Base-by-base conservation (phyloP, 306 rosid genomes). In the Hippophae rhamnoides region DNA sequence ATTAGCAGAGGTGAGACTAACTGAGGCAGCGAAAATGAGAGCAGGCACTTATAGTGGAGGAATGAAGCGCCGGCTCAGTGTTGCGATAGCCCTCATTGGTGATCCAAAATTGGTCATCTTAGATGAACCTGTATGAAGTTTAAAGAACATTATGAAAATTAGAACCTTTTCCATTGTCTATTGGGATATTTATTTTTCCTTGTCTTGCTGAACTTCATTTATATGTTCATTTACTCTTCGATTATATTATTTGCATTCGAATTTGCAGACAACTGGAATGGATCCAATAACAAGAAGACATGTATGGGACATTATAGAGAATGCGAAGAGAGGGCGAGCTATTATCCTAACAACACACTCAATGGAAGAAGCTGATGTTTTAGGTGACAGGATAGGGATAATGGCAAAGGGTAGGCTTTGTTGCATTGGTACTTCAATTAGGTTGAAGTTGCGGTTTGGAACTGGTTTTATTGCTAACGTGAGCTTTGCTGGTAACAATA, bases 241-340 rank as follows among this genome's bases (percentile, higher is more conserved):
- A n/a, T 68, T 56, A 12, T 63, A 25, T 60, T 38, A 60, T 74
- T 82, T 57, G 58, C 67, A 43, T 43, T 55, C 13, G 57, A 54
- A 56, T 64, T 5, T 68, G 52, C 69, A 87, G 96, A 85, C 98
- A 63, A 85, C 98, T 41, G 95, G 98, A 56, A 85, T 81, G 89
- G 98, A 87, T 83, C 96, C 98, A 58, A 81, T 90, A 75, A 79
- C 98, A 60, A 87, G 98, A 69, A 81, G 98, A 72, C 89, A 85
- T 68, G 92, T 87, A 26, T 90, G 98, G 96, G 89, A 87, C 80
- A 83, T 90, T 51, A 83, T 90, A 38, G 86, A 83, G 64, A 74
- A 73, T 60, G 96, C 98, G 25, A 90, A 90, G 74, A 83, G 31
- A 69, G 96, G 95, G 40, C 89, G 95, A 1, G 87, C 92, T 23